phyloP scores from a whole-genome alignment of 805 yeast genomes.

The Torulaspora microellipsoides region DNA sequence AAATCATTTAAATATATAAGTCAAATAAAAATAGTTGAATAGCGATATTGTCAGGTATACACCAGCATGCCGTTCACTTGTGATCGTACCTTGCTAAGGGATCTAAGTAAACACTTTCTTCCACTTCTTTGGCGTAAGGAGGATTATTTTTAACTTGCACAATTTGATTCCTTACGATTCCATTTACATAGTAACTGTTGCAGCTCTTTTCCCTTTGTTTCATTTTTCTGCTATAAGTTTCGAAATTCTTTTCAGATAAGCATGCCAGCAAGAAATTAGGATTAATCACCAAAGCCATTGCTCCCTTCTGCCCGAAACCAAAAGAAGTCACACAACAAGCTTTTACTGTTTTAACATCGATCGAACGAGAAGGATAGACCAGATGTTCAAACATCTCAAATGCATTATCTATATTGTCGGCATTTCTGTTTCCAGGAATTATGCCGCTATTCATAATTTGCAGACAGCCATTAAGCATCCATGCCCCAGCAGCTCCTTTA shows the following conservation, averaged over 20 bases:
- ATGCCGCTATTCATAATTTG: conserved; percentile 82
- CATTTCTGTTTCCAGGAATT: conserved; percentile 94
- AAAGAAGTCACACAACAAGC: conserved; percentile 91
- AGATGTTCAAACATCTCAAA: conserved; percentile 74
- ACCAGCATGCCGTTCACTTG: no score
- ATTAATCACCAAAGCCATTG: conserved; percentile 79
- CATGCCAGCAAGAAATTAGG: conserved; percentile 83
- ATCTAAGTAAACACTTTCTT: conserved; percentile 80
- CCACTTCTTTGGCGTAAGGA: conserved; percentile 77
- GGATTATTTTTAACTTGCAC: conserved; percentile 82
- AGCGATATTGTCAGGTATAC: no score
- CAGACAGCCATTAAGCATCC: conserved; percentile 96
- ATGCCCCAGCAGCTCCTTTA: conserved; percentile 99
- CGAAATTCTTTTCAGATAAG: conserved; percentile 61
- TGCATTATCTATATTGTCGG: conserved; percentile 79
- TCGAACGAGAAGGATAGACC: conserved; percentile 80
- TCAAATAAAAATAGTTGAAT: background rate
- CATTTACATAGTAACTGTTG: conserved; percentile 85
- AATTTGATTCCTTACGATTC: conserved; percentile 76
- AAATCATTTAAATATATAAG: background rate
- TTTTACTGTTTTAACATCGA: conserved; percentile 87
- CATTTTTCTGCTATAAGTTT: conserved; percentile 61
- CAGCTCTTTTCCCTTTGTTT: conserved; percentile 72
- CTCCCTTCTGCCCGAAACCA: conserved; percentile 98
- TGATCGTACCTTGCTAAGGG: conserved; percentile 70